A percentile compares a stretch with the other conserved stretches of the same genome.
Evolutionary conservation across 2,329 filamentous ascomycete species (phyloP).

Genomic region (Cercospora beticola): DNA sequence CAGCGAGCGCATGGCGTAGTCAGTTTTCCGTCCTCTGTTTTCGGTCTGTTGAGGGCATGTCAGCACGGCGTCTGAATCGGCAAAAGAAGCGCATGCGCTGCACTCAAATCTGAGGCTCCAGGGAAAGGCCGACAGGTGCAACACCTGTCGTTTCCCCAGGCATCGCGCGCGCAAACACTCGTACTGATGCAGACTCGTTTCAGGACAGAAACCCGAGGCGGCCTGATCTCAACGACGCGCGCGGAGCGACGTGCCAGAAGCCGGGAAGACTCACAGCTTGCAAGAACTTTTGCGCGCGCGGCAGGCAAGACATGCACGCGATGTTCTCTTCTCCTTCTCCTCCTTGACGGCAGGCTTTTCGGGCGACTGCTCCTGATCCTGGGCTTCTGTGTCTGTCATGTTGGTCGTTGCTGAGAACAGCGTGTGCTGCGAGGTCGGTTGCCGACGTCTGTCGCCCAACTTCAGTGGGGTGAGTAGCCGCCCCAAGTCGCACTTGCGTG

Average conservation of each 20-base stretch:
- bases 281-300: constrained; percentile 53
- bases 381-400: constrained; percentile 3
- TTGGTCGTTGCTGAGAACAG: constrained; percentile 2
- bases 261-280: constrained; percentile 46
- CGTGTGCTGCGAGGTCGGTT: background rate
- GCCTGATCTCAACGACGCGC: constrained; percentile 1
- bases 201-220: background rate
- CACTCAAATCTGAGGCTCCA: background rate
- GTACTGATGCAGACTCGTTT: background rate
- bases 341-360: constrained; percentile 14
- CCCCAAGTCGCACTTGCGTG: background rate
- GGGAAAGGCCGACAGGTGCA: background rate
- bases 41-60: constrained; percentile 34
- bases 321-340: constrained; percentile 27
- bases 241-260: background rate
- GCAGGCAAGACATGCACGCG: constrained; percentile 49
- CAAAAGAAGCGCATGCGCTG: constrained; percentile 1
- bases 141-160: background rate
- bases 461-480: background rate
- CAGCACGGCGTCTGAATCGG: constrained; percentile 21
- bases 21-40: constrained; percentile 48
- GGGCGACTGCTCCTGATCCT: background rate
- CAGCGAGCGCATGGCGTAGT: constrained; percentile 58
- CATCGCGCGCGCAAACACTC: background rate
- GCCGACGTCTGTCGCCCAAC: background rate